Evolutionary conservation across 108 stramenopile genomes (phyloP).

Genomic region (Skeletonema costatum): DNA sequence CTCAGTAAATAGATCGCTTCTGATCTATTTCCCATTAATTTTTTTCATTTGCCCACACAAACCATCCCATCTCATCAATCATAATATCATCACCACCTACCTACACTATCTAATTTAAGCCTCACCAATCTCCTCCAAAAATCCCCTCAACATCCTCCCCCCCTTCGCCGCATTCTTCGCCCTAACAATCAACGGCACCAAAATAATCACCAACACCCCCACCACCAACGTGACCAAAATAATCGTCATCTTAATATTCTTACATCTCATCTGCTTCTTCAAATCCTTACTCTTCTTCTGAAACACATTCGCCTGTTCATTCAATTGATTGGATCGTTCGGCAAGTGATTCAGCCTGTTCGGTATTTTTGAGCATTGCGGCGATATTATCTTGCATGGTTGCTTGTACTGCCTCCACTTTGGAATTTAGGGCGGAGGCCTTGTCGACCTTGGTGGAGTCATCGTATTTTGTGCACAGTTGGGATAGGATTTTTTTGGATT

Average conservation of each 20-base stretch:
- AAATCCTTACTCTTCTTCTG: conserved; percentile 84
- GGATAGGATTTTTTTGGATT: conserved; percentile 68
- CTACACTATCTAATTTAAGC: background rate
- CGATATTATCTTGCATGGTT: conserved; percentile 89
- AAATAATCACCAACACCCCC: conserved; percentile 72
- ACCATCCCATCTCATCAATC: too few relatives aligned
- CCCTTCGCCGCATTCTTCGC: conserved; percentile 58
- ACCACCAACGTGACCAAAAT: conserved; percentile 73
- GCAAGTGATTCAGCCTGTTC: conserved; percentile 84
- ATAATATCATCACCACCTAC: too few relatives aligned
- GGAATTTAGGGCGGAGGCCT: conserved; percentile 68
- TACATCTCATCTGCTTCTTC: conserved; percentile 90
- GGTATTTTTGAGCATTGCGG: conserved; percentile 86
- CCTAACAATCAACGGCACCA: conserved; percentile 74
- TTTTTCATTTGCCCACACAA: too few relatives aligned
- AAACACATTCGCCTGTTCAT: conserved; percentile 90
- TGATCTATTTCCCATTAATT: too few relatives aligned
- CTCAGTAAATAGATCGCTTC: too few relatives aligned
- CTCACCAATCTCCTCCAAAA: conserved; percentile 23
- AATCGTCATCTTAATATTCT: conserved; percentile 91
- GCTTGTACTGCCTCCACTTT: conserved; percentile 88
- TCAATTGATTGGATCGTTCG: conserved; percentile 82
- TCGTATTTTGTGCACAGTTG: conserved; percentile 80
- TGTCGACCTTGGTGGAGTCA: conserved; percentile 86
- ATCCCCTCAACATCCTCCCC: conserved; percentile 40